A percentile compares a stretch with the other conserved stretches of the same genome.
Evolutionary conservation across 768 basidiomycete species (phyloP).

Genomic region (Podaxis sp.): DNA sequence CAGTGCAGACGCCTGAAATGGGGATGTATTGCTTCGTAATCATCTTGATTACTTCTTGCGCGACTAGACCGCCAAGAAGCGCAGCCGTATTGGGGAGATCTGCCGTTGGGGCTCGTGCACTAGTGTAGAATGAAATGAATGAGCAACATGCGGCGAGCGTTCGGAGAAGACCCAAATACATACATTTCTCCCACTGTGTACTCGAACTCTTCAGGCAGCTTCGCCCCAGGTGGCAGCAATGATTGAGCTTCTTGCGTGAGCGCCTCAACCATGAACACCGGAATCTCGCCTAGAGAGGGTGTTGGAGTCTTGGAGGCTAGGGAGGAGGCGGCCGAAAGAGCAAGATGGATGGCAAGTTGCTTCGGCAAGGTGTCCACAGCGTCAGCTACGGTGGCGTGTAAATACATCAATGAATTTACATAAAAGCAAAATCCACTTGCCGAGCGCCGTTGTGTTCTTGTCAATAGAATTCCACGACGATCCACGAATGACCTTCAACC

Average conservation of each 20-base stretch:
- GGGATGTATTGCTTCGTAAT: constrained; percentile 96
- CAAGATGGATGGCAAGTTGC: constrained; percentile 68
- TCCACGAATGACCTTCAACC: constrained; percentile 63
- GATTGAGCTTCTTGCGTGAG: constrained; percentile 51
- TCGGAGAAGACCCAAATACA: constrained; percentile 28
- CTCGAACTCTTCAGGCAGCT: constrained; percentile 55
- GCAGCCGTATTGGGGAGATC: constrained; percentile 94
- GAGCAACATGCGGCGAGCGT: constrained; percentile 15
- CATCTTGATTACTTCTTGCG: constrained; percentile 97
- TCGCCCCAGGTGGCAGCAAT: constrained; percentile 47
- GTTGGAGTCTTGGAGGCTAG: constrained; percentile 25
- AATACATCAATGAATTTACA: constrained; percentile 5
- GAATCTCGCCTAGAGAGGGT: constrained; percentile 22
- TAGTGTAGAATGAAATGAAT: constrained; percentile 28
- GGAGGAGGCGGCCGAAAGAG: constrained; percentile 60
- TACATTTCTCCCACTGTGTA: constrained; percentile 79
- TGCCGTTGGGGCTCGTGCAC: constrained; percentile 75
- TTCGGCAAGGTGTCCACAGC: constrained; percentile 45
- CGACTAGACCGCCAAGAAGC: constrained; percentile 89
- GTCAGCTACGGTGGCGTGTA: constrained; percentile 31
- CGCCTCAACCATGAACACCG: constrained; percentile 46
- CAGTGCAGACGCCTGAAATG: constrained; percentile 77
- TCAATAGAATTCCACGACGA: constrained; percentile 61
- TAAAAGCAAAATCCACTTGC: constrained; percentile 33
- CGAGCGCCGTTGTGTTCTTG: constrained; percentile 44